These are phyloP conservation scores for Huntiella savannae DNA, from an alignment of 2,329 filamentous ascomycete species.

Conservation along the genomic window DNA sequence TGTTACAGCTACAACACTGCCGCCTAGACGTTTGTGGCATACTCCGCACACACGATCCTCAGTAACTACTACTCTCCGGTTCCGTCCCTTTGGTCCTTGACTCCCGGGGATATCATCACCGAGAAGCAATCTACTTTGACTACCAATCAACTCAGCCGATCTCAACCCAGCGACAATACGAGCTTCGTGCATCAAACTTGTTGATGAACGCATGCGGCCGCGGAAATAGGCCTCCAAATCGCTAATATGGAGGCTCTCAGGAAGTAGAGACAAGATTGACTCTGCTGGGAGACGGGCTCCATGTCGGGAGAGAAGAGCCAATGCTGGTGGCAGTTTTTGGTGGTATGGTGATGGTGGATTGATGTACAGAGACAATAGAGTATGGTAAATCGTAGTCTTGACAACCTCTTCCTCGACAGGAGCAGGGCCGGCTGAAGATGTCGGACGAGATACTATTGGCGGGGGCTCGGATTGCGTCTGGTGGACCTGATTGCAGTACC, in stretches of 20 bases:
- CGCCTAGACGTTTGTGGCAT: slow-evolving; percentile 81
- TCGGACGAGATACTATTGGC: slow-evolving; percentile 18
- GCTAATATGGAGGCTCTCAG: slow-evolving; percentile 55
- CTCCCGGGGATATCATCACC: slow-evolving; percentile 42
- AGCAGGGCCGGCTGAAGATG: slow-evolving; percentile 18
- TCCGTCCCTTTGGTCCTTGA: slow-evolving; percentile 22
- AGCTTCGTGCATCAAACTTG: slow-evolving; percentile 61
- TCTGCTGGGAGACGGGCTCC: slow-evolving; percentile 77
- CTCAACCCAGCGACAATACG: slow-evolving; percentile 59
- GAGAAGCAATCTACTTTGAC: slow-evolving; percentile 53
- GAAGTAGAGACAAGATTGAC: slow-evolving; percentile 72
- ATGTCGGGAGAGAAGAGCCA: slow-evolving; percentile 77
- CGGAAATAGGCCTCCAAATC: slow-evolving; percentile 82
- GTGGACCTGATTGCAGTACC: slow-evolving; percentile 79
- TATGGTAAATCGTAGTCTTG: slow-evolving; percentile 73
- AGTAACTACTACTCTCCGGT: slow-evolving; percentile 54
- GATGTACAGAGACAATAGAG: slow-evolving; percentile 74
- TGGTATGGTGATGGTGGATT: slow-evolving; percentile 55
- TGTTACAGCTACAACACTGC: slow-evolving; percentile 77
- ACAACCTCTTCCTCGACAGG: slow-evolving; percentile 24
- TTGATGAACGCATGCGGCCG: slow-evolving; percentile 73
- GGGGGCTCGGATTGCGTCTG: slow-evolving; percentile 30
- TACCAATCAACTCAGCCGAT: slow-evolving; percentile 59
- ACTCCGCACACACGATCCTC: slow-evolving; percentile 84
- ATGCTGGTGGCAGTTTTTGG: slow-evolving; percentile 57